Evolutionary conservation across 1,284 basidiomycete genomes (phyloP).

Genomic region (Volvariella surrecta): DNA sequence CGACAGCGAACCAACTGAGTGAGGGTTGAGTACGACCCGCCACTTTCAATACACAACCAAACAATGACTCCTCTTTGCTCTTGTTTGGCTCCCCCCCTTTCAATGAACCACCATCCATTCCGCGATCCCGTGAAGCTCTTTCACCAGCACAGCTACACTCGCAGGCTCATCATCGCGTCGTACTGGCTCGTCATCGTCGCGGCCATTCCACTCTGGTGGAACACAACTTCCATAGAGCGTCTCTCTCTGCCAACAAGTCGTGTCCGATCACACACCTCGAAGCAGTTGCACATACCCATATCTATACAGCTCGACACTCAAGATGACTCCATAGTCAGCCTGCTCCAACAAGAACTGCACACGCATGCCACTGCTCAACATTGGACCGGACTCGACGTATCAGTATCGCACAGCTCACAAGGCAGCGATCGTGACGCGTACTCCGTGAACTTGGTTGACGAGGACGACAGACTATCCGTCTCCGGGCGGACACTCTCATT

Average conservation of each 20-base stretch:
- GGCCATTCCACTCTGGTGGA: conserved; percentile 84
- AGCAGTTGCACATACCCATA: conserved; percentile 43
- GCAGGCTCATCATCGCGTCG: conserved; percentile 53
- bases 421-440: conserved; percentile 2
- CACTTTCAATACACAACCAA: conserved; percentile 11
- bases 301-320: conserved; percentile 35
- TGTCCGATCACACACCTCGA: conserved; percentile 44
- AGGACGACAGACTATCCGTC: neutral
- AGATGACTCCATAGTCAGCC: conserved; percentile 10
- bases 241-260: conserved; percentile 61
- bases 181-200: conserved; percentile 73
- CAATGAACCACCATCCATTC: conserved; percentile 15
- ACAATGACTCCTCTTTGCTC: conserved; percentile 9
- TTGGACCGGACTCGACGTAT: conserved; percentile 32
- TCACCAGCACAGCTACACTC: conserved; percentile 39
- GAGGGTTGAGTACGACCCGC: conserved; percentile 9
- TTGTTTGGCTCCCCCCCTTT: conserved; percentile 6
- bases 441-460: conserved; percentile 2
- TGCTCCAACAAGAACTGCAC: conserved; percentile 11
- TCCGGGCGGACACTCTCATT: too few relatives aligned
- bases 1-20: neutral
- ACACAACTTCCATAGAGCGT: conserved; percentile 78
- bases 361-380: conserved; percentile 15
- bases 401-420: conserved; percentile 15
- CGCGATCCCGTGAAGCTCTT: conserved; percentile 42